Conservation (phyloP, 148 eudicot genomes). For the Diospyros kaki region DNA sequence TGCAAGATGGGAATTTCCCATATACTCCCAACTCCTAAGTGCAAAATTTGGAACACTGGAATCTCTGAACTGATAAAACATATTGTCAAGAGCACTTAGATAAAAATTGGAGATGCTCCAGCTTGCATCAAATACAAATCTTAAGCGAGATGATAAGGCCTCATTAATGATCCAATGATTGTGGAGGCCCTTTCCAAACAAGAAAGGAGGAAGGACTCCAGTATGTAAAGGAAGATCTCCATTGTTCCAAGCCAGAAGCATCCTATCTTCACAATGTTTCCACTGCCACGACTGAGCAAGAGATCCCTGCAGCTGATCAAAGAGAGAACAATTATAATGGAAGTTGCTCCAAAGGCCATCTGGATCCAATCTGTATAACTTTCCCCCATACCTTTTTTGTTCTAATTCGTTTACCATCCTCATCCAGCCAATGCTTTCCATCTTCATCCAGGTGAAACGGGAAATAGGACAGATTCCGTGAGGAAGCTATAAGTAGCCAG, state of each 20-base stretch:
- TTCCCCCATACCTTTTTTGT: slow-evolving; percentile 49
- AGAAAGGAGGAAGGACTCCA: slow-evolving; percentile 89
- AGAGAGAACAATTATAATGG: slow-evolving; percentile 23
- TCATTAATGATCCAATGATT: slow-evolving; percentile 78
- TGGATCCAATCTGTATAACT: slow-evolving; percentile 16
- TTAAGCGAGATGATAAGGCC: slow-evolving; percentile 57
- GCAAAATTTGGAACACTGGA: slow-evolving; percentile 1
- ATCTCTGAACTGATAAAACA: slow-evolving; percentile 14
- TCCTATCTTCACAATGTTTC: slow-evolving; percentile 44
- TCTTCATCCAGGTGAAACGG: slow-evolving; percentile 54
- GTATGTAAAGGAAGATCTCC: slow-evolving; percentile 70
- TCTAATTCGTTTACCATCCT: slow-evolving; percentile 43
- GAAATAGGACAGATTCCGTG: slow-evolving; percentile 47
- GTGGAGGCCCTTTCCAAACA: slow-evolving; percentile 75
- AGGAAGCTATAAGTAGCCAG: slow-evolving; percentile 74
- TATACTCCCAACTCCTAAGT: slow-evolving; percentile 51
- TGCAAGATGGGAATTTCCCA: slow-evolving; percentile 60
- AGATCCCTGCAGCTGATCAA: slow-evolving; percentile 77
- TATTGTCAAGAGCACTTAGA: slow-evolving; percentile 30
- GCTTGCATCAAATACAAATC: slow-evolving; percentile 74
- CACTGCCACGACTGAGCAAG: slow-evolving; percentile 34
- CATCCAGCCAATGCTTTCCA: slow-evolving; percentile 57
- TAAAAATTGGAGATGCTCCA: slow-evolving; percentile 58
- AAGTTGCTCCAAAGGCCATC: slow-evolving; percentile 8
- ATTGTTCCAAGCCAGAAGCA: slow-evolving; percentile 89